phyloP scores from a whole-genome alignment of 352 stramenopile genomes.

The Pythium chondricola region DNA sequence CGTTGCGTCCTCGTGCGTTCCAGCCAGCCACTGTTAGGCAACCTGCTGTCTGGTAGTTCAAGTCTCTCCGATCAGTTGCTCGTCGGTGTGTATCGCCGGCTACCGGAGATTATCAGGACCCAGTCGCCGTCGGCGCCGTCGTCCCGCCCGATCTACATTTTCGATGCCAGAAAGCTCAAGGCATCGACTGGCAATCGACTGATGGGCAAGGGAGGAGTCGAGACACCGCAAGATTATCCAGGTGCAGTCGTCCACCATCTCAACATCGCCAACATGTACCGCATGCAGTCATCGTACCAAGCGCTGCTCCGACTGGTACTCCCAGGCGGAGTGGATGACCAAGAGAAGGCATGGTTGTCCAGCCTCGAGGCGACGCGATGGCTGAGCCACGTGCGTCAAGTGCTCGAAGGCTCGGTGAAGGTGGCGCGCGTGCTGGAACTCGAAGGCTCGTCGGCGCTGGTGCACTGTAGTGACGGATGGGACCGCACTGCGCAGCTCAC shows the following conservation, averaged over 20 bases:
- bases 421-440: conserved; percentile 84
- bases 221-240: conserved; percentile 75
- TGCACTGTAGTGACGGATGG: conserved; percentile 88
- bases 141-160: conserved; percentile 82
- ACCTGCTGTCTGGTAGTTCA: conserved; percentile 58
- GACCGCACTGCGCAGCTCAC: conserved; percentile 79
- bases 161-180: conserved; percentile 87
- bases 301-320: conserved; percentile 67
- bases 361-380: conserved; percentile 73
- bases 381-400: conserved; percentile 78
- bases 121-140: conserved; percentile 57
- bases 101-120: conserved; percentile 80
- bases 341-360: conserved; percentile 60
- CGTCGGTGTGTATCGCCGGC: conserved; percentile 59
- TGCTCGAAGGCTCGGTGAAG: conserved; percentile 77
- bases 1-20: conserved; percentile 78
- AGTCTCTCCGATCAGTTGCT: conserved; percentile 75
- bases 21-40: conserved; percentile 74
- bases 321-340: conserved; percentile 53
- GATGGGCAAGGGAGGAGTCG: conserved; percentile 89
- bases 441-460: conserved; percentile 72
- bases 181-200: conserved; percentile 86
- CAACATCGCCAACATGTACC: conserved; percentile 93
- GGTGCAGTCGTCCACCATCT: conserved; percentile 78
- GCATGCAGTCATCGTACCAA: conserved; percentile 79